A percentile compares a stretch with the other conserved stretches of the same genome.
These are phyloP conservation scores for Hygrophoropsis aurantiaca DNA, from an alignment of 768 basidiomycete species.

Conservation along the genomic window DNA sequence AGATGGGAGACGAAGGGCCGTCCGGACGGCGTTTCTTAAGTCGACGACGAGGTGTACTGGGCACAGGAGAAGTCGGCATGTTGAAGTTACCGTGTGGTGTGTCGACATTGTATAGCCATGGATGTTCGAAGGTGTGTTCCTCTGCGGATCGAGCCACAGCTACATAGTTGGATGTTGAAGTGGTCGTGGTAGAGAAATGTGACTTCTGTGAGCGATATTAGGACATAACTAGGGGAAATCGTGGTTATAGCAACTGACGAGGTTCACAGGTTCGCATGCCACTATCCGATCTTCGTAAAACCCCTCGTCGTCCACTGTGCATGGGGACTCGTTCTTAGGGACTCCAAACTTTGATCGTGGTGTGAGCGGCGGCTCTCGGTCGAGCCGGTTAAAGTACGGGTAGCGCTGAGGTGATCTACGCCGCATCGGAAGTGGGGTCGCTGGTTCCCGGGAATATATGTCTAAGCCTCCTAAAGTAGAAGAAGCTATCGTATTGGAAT, in stretches of 20 bases:
- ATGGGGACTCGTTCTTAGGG: constrained; percentile 17
- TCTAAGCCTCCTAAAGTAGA: constrained; percentile 31
- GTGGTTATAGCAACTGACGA: too few species aligned
- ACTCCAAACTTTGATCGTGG: constrained; percentile 12
- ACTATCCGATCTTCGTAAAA: constrained; percentile 9
- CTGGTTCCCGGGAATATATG: constrained; percentile 24
- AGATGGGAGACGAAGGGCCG: constrained; percentile 3
- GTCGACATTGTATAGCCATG: too few species aligned
- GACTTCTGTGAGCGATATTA: constrained; percentile 17
- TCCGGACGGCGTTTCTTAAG: constrained; percentile 29
- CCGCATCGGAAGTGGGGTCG: constrained; percentile 9
- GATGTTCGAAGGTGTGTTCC: background rate
- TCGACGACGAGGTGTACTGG: constrained; percentile 22
- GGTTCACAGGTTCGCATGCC: too few species aligned
- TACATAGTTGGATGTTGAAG: constrained; percentile 31
- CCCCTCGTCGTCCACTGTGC: constrained; percentile 16
- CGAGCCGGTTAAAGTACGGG: constrained; percentile 19
- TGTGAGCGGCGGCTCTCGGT: constrained; percentile 16
- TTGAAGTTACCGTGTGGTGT: background rate
- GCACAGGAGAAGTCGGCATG: constrained; percentile 11
- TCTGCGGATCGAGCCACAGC: constrained; percentile 7
- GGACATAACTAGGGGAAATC: background rate
- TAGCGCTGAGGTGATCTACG: constrained; percentile 16
- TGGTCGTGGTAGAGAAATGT: constrained; percentile 35
- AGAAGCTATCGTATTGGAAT: constrained; percentile 24